Evolutionary conservation across 805 yeast species (phyloP), one percentile per base, ranked within the genome.

Genomic region (Metschnikowia continentalis): DNA sequence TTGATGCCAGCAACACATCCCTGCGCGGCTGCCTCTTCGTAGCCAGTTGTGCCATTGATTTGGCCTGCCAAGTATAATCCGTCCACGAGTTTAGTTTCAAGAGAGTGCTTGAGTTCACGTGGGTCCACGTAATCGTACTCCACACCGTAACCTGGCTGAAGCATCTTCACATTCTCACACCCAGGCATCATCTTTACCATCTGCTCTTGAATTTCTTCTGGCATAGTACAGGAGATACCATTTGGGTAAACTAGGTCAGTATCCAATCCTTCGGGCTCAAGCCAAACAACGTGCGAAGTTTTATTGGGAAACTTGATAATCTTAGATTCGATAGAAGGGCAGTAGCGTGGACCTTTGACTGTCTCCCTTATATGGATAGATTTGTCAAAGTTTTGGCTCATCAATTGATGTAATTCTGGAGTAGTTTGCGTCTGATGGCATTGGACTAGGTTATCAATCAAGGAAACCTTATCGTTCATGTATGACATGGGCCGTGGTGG

Each of bases 131-230:
- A 94, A 63, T 94, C 99, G 64, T 94, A 94, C 67, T 94, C 99
- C 2, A 94, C 99, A n/a, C 99, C 99, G 64, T 94, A 94, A 0
- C 97, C 99, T 0, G 97, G 97, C 63, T 91, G 97, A 11, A 86
- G 64, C 88, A 94, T 89, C n/a, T 70, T 74, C 0, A 87, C 97
- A 56, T 88, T 82, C 60, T 89, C 96, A 46, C 96, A 78, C 0
- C 99, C 99, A 3, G 90, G 87, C 54, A 94, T 88, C 72, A 89
- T 71, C 52, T 77, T 74, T 49, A 94, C 78, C 77, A 91, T 78
- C 55, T 80, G 74, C 20, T 77, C 77, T 68, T 94, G 99, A 32
- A 91, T 84, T 22, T 92, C 97, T 35, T 82, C 94, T 0, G 99
- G 99, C 96, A 94, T 87, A 0, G 99, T 90, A 60, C 91, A 86